Base-by-base conservation (phyloP, 179 eudicot genomes). In the Heliamphora pulchella region DNA sequence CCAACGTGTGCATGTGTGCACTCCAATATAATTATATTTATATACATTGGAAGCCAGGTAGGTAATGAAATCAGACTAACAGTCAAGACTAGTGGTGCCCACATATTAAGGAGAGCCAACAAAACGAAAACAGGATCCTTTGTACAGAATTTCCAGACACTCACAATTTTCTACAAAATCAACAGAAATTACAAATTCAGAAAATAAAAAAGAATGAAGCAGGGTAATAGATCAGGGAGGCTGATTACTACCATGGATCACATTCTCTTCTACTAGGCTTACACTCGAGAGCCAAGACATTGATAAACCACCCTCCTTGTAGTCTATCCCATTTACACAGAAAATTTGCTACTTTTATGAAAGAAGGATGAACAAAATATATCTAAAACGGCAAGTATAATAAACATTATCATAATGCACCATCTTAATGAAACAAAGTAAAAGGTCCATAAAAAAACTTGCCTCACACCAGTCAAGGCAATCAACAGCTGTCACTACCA, bases 391-490 rank as follows among this genome's bases (percentile, higher is more conserved):
- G 15, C 22, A 4, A 51, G 46, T 4, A 50, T 3, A 1, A 47
- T 11, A 50, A 51, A 70, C 68, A 70, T 20, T 10, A 63, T 47
- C 71, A 22, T 31, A 63, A 11, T 9, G 48, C 18, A 64, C n/a
- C 59, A 65, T 39, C 22, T 22, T 1, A 55, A 74, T 8, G 41
- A 73, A 11, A 11, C 48, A 18, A 39, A n/a, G 22, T 4, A 74
- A 74, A 68, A 13, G 13, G 46, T 14, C n/a, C n/a, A 50, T 59
- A 41, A 18, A 63, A n/a, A 39, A n/a, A 69, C 71, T 74, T 64
- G 81, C 88, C 82, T 83, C 81, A 59, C 88, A 81, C 82, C 82
- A 81, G 66, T 86, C 86, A 53, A 83, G 80, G 74, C 88, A 86
- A 79, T 86, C 86, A 66, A 83, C 54, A 53, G 84, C 88, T 1